Percentiles rank a stretch among this genome's conserved stretches.
Conservation (phyloP, 2,329 filamentous ascomycete species). For the Hypoxylon sp. region DNA sequence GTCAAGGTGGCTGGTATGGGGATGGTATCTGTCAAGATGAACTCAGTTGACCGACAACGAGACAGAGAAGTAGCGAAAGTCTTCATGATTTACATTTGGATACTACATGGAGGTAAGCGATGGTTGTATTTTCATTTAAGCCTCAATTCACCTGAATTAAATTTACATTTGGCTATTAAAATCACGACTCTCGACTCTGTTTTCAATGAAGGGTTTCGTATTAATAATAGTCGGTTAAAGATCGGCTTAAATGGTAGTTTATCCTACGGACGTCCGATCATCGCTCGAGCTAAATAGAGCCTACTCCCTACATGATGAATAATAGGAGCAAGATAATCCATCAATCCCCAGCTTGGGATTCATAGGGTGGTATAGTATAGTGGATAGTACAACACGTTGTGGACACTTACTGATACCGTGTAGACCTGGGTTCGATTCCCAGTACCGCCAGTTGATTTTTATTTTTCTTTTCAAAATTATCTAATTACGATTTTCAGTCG, state of each 20-base stretch:
- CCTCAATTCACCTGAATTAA: no score
- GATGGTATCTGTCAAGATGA: no score
- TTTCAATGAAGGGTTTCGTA: not conserved
- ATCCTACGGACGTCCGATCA: not conserved
- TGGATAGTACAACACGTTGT: constrained; percentile 42
- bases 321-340: not conserved
- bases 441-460: constrained; percentile 33
- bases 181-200: no score
- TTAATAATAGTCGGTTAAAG: not conserved
- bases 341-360: not conserved
- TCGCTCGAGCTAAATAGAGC: not conserved
- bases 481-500: not conserved
- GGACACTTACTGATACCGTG: constrained; percentile 34
- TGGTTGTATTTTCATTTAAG: no score
- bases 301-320: not conserved
- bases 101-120: no score
- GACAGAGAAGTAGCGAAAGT: no score
- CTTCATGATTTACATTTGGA: no score
- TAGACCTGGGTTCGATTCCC: constrained; percentile 40
- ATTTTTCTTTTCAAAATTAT: not conserved
- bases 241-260: not conserved
- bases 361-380: constrained; percentile 37
- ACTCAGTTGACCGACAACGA: not conserved
- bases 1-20: not conserved
- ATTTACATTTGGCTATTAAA: not conserved